Percentiles rank a stretch among this genome's conserved stretches.
phyloP scores from a whole-genome alignment of 2,329 filamentous ascomycete species.

The Botrytis galanthina region DNA sequence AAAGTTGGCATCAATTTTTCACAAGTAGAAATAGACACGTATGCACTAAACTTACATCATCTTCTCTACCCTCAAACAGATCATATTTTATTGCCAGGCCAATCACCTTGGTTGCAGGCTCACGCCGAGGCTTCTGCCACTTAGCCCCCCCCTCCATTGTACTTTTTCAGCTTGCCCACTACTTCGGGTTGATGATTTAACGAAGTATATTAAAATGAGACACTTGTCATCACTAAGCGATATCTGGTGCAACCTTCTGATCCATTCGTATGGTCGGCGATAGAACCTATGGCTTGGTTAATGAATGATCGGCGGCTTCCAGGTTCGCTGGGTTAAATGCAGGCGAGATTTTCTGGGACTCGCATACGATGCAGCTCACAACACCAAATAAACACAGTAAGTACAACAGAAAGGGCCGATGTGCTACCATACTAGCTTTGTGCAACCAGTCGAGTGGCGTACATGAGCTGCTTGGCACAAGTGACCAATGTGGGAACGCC shows the following conservation, averaged over 20 bases:
- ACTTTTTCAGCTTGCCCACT: constrained; percentile 8
- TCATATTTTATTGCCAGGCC: not conserved
- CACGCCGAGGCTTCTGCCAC: not conserved
- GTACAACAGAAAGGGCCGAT: not conserved
- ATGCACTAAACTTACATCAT: constrained; percentile 5
- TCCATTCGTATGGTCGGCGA: constrained; percentile 5
- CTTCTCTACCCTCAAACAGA: not conserved
- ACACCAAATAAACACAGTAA: not conserved
- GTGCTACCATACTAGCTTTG: not conserved
- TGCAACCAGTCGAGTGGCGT: not conserved
- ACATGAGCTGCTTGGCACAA: not conserved
- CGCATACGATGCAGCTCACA: not conserved
- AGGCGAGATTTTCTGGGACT: not conserved
- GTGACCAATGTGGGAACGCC: not conserved
- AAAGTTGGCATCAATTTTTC: not conserved
- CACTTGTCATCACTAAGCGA: not conserved
- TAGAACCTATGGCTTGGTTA: not conserved
- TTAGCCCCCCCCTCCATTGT: not conserved
- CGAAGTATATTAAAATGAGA: constrained; percentile 9
- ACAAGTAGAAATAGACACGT: constrained; percentile 11
- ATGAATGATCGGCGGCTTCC: not conserved
- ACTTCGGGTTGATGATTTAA: constrained; percentile 2
- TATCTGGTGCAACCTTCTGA: not conserved
- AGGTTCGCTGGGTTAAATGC: not conserved
- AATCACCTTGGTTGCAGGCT: not conserved